Evolutionary conservation across 352 stramenopile genomes (phyloP).

Genomic region (Lagenidium sp.): DNA sequence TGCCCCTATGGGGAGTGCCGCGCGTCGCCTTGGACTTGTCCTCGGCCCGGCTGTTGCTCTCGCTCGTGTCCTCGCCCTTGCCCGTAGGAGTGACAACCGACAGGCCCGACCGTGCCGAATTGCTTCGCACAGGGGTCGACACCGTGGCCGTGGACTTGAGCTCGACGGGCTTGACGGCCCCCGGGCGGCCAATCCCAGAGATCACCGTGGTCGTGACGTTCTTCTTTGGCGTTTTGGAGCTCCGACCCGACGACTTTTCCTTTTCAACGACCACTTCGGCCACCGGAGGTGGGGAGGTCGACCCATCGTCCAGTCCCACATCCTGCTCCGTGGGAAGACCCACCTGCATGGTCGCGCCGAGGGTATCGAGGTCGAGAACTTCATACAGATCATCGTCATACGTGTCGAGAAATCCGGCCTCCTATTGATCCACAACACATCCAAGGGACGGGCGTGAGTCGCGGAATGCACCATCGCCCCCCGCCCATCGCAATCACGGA

Average conservation of each 20-base stretch:
- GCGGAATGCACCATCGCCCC: no score
- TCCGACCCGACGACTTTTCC: conserved; percentile 8
- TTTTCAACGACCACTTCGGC: not conserved
- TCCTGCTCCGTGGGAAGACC: conserved; percentile 63
- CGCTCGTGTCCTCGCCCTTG: conserved; percentile 39
- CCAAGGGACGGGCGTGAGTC: no score
- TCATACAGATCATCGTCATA: conserved; percentile 96
- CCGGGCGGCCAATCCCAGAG: conserved; percentile 60
- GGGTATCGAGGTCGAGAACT: conserved; percentile 89
- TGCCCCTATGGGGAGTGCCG: conserved; percentile 37
- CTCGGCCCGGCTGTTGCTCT: conserved; percentile 19
- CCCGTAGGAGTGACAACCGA: conserved; percentile 22
- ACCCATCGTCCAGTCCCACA: conserved; percentile 48
- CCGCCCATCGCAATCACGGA: no score
- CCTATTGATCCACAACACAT: conserved; percentile 27
- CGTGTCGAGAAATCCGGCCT: conserved; percentile 91
- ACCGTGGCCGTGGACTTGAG: conserved; percentile 62
- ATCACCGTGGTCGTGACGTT: conserved; percentile 39
- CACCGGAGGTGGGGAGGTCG: no score
- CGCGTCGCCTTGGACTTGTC: conserved; percentile 33
- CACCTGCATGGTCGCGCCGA: conserved; percentile 66
- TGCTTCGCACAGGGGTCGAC: conserved; percentile 24
- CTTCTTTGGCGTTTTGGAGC: conserved; percentile 63
- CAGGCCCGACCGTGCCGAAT: conserved; percentile 24
- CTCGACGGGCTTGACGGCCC: conserved; percentile 68